phyloP scores from a whole-genome alignment of 148 eudicot species.

The Selenicereus undatus region DNA sequence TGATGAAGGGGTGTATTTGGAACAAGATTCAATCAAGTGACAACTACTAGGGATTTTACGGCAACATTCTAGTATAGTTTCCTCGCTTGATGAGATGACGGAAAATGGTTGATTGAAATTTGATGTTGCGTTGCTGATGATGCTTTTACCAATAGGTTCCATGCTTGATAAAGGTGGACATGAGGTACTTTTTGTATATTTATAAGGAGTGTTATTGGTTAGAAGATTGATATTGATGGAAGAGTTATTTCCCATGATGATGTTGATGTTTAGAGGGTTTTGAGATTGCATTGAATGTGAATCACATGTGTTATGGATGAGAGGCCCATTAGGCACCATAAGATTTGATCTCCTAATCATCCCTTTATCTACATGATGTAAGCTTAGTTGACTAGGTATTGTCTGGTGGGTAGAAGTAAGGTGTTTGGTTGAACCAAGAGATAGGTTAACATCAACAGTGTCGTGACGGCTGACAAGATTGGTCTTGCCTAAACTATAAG shows the following conservation, averaged over 20 bases:
- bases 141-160: neutral
- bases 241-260: slow-evolving; percentile 17
- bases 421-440: neutral
- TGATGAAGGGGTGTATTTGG: neutral
- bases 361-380: slow-evolving; percentile 4
- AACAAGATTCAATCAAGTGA: neutral
- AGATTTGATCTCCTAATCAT: slow-evolving; percentile 4
- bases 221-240: slow-evolving; percentile 18
- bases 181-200: neutral
- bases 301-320: neutral
- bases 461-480: neutral
- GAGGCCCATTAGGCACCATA: neutral
- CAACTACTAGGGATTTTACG: neutral
- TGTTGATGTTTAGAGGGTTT: slow-evolving; percentile 24
- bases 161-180: slow-evolving; percentile 10
- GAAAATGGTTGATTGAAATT: neutral
- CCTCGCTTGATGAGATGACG: neutral
- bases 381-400: slow-evolving; percentile 10
- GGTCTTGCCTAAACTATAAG: neutral
- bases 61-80: neutral
- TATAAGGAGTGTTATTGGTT: slow-evolving; percentile 2
- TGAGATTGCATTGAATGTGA: neutral
- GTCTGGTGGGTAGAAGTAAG: slow-evolving; percentile 5
- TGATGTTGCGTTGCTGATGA: neutral
- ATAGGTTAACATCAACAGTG: neutral